Conservation (phyloP, 371 early-diverging fungal species). For the Lichtheimia ornata region DNA sequence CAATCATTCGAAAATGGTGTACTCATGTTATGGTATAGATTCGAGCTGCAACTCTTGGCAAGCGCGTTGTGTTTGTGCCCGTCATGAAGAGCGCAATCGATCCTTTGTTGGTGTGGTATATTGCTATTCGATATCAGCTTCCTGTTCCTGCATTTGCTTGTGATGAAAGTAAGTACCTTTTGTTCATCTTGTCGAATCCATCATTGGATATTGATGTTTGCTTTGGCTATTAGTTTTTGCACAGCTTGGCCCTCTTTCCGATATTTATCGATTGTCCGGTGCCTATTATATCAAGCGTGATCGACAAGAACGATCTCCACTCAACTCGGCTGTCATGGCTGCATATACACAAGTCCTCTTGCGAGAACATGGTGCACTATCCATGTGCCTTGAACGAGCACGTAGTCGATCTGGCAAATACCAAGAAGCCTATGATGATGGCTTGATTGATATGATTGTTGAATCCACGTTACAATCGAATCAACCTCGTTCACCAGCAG, state of each 20-base stretch:
- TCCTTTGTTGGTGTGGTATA: constrained; percentile 49
- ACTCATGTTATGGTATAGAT: constrained; percentile 13
- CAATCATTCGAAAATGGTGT: not conserved
- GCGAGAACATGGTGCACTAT: constrained; percentile 48
- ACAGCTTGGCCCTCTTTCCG: constrained; percentile 47
- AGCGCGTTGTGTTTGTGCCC: constrained; percentile 50
- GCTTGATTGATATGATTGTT: constrained; percentile 49
- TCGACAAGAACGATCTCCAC: constrained; percentile 38
- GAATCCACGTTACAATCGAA: constrained; percentile 51
- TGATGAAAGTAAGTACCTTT: constrained; percentile 34
- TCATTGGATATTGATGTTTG: too few species aligned
- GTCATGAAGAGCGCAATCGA: constrained; percentile 44
- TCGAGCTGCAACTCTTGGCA: constrained; percentile 41
- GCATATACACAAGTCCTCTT: constrained; percentile 50
- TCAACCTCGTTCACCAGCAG: constrained; percentile 26
- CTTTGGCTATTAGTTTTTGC: constrained; percentile 17
- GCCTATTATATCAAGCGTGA: constrained; percentile 50
- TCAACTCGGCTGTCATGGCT: constrained; percentile 49
- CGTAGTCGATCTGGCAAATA: constrained; percentile 50
- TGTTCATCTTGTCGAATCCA: not conserved
- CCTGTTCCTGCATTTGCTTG: constrained; percentile 53
- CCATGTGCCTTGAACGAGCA: constrained; percentile 37
- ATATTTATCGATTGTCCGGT: constrained; percentile 48
- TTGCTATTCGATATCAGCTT: constrained; percentile 46
- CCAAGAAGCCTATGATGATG: constrained; percentile 43